Conservation (phyloP, 2,329 filamentous ascomycete species). For the Calonectria pauciramosa region DNA sequence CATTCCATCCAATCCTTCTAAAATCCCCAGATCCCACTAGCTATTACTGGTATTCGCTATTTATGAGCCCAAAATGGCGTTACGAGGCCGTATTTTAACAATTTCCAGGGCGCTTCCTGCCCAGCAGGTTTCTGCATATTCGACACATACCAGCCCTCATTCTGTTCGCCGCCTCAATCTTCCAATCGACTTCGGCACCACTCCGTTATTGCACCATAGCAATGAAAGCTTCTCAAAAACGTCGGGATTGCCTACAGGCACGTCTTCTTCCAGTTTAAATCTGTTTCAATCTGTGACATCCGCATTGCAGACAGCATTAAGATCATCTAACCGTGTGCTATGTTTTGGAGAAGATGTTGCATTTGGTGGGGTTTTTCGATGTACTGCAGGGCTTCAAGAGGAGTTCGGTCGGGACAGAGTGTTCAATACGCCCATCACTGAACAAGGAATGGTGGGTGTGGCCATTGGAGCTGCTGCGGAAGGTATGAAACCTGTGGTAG, state of each 20-base stretch:
- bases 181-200: constrained; percentile 1
- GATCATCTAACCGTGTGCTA: constrained; percentile 86
- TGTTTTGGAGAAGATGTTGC: constrained; percentile 97
- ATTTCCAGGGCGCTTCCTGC: not conserved
- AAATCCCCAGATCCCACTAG: not conserved
- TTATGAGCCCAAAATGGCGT: not conserved
- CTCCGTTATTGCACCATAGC: not conserved
- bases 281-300: constrained; percentile 94
- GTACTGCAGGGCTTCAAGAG: constrained; percentile 85
- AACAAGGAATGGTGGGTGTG: constrained; percentile 94
- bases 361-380: constrained; percentile 95
- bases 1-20: not conserved
- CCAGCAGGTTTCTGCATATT: not conserved
- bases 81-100: not conserved
- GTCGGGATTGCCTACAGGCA: not conserved
- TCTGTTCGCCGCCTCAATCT: not conserved
- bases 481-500: constrained; percentile 91
- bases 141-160: not conserved
- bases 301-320: constrained; percentile 83
- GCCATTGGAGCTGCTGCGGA: constrained; percentile 89
- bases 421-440: constrained; percentile 93
- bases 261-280: constrained; percentile 53
- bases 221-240: not conserved
- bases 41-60: not conserved
- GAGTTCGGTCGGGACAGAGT: constrained; percentile 88